A percentile compares a stretch with the other conserved stretches of the same genome.
Evolutionary conservation across 2,329 filamentous ascomycete genomes (phyloP).

Genomic region (Colletotrichum sublineola): DNA sequence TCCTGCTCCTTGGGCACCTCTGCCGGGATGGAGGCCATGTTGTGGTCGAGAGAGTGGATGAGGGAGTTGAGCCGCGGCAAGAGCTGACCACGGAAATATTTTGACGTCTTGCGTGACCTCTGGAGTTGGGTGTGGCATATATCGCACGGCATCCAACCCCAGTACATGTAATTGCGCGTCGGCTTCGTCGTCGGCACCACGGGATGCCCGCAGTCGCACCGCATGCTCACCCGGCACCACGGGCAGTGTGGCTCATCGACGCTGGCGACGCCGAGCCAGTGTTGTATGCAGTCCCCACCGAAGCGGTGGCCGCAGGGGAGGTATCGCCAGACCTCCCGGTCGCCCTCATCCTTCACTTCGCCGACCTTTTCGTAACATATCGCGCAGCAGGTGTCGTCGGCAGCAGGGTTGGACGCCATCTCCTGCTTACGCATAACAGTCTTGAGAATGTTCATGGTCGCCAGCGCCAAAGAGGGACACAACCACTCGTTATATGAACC

Average conservation of each 20-base stretch:
- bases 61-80: constrained; percentile 39
- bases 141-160: constrained; percentile 39
- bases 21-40: constrained; percentile 38
- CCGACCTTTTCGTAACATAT: constrained; percentile 61
- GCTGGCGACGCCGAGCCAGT: constrained; percentile 55
- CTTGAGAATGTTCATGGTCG: constrained; percentile 41
- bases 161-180: constrained; percentile 35
- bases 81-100: constrained; percentile 35
- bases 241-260: constrained; percentile 55
- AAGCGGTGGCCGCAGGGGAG: constrained; percentile 60
- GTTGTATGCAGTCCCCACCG: constrained; percentile 58
- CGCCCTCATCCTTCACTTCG: constrained; percentile 52
- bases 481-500: constrained; percentile 5
- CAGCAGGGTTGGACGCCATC: constrained; percentile 37
- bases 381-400: constrained; percentile 49
- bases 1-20: constrained; percentile 40
- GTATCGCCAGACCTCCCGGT: constrained; percentile 55
- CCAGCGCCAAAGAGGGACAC: constrained; percentile 5
- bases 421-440: constrained; percentile 43
- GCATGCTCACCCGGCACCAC: constrained; percentile 53
- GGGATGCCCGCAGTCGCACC: constrained; percentile 52
- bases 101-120: constrained; percentile 32
- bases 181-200: constrained; percentile 47
- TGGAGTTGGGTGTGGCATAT: constrained; percentile 39
- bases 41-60: constrained; percentile 40